Evolutionary conservation across 257 asterid species (phyloP), one percentile per base, ranked within the genome.

Genomic region (Solanum pinnatisectum): DNA sequence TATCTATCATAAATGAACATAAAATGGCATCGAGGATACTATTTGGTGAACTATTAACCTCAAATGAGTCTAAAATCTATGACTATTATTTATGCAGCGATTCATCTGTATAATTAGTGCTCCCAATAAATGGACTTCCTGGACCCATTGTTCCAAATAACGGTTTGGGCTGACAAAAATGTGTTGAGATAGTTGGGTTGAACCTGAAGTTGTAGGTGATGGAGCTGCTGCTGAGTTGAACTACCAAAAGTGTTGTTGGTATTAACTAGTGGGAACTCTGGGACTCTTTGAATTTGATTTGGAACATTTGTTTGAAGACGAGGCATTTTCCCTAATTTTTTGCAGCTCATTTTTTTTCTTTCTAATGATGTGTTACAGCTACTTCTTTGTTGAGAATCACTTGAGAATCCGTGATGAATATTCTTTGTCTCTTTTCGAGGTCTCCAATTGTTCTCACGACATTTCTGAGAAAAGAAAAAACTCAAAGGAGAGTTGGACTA

Each of bases 381-480:
- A 30, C n/a, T 30, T 30, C 23, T 27, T 11, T 78, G 12, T 42
- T 4, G 63, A 15, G 67, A 67, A 42, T 4, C 65, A 44, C 40
- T 67, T 6, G 87, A 42, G 11, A 65, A 18, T 2, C 42, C n/a
- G 8, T 23, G 18, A 36, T 10, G 7, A 20, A n/a, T 6, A 37
- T 6, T 3, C 16, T 63, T 88, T 5, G 78, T 86, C 84, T 67
- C 82, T 15, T 83, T 35, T 5, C 49, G 89, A 44, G 70, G 12
- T 74, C 83, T 59, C 90, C 90, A 89, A 1, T 86, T 78, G 23
- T 83, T 56, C 4, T 56, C 68, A 15, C 90, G 90, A 77, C 91
- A 89, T 91, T 91, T 91, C 91, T 89, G 77, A 59, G 23, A 59
- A 16, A 42, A 30, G 2, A 15, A 83, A 42, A 23, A 72, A 8